Conservation (phyloP, 768 basidiomycete species). For the Strobilomyces confusus region DNA sequence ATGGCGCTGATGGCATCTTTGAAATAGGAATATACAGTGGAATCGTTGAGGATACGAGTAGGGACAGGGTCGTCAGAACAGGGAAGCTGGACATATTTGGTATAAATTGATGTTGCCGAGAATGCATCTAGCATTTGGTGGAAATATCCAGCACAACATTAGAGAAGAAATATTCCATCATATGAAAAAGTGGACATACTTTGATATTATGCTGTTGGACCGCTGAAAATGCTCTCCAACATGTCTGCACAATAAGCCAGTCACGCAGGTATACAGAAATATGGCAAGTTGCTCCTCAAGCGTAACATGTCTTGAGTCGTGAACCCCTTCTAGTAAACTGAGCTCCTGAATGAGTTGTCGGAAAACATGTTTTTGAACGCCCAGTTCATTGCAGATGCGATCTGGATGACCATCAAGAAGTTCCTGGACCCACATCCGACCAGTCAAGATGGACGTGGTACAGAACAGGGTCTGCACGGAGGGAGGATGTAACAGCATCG, state of each 20-base stretch:
- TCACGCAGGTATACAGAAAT: background rate
- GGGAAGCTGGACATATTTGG: background rate
- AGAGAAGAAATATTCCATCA: background rate
- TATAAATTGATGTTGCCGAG: background rate
- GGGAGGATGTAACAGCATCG: background rate
- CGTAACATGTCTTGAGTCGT: background rate
- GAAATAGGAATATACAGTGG: background rate
- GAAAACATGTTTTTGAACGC: background rate
- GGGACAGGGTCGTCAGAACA: background rate
- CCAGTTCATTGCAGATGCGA: background rate
- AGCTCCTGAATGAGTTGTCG: background rate
- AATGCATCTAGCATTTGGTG: background rate
- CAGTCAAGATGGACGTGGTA: background rate
- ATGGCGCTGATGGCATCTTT: background rate
- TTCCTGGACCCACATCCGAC: slow-evolving; percentile 1
- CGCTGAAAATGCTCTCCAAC: background rate
- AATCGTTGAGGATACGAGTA: background rate
- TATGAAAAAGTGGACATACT: background rate
- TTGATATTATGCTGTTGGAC: background rate
- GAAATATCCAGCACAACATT: background rate
- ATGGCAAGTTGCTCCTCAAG: background rate
- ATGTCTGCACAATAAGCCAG: background rate
- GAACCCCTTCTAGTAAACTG: background rate
- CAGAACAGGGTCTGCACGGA: background rate
- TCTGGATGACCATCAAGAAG: slow-evolving; percentile 1